A percentile compares a stretch with the other conserved stretches of the same genome.
These are phyloP conservation scores for Microcera coccophila DNA, from an alignment of 2,329 filamentous ascomycete species.

Conservation along the genomic window DNA sequence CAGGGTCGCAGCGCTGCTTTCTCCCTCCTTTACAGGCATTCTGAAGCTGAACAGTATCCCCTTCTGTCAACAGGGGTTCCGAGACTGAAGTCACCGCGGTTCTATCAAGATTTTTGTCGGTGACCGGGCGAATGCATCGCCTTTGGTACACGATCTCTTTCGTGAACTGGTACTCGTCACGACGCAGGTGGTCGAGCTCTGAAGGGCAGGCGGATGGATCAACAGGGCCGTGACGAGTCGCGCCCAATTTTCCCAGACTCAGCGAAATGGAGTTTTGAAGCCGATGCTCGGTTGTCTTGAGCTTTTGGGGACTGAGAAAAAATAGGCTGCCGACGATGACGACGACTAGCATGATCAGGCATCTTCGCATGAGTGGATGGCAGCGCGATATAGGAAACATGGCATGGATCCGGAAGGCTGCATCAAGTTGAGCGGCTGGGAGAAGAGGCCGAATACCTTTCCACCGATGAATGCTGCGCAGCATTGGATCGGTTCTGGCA, in stretches of 20 bases:
- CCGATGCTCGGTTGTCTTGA: slow-evolving; percentile 4
- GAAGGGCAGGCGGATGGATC: slow-evolving; percentile 26
- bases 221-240: slow-evolving; percentile 22
- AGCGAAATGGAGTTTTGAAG: slow-evolving; percentile 18
- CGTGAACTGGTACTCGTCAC: slow-evolving; percentile 33
- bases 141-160: slow-evolving; percentile 42
- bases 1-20: slow-evolving; percentile 35
- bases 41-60: slow-evolving; percentile 30
- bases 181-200: slow-evolving; percentile 29
- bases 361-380: too few species aligned
- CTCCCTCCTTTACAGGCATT: slow-evolving; percentile 23
- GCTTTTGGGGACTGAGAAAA: slow-evolving; percentile 4
- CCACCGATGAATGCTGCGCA: too few species aligned
- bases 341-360: slow-evolving; percentile 1
- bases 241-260: slow-evolving; percentile 13
- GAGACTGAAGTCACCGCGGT: slow-evolving; percentile 36
- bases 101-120: slow-evolving; percentile 33
- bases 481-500: too few species aligned
- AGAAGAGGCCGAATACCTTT: too few species aligned
- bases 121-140: slow-evolving; percentile 40
- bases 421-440: too few species aligned
- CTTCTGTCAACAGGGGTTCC: slow-evolving; percentile 34
- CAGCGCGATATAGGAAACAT: too few species aligned
- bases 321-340: slow-evolving; percentile 3
- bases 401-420: too few species aligned